These are phyloP conservation scores for Pterulicium gracile DNA, from an alignment of 1,284 basidiomycete species.

Conservation along the genomic window DNA sequence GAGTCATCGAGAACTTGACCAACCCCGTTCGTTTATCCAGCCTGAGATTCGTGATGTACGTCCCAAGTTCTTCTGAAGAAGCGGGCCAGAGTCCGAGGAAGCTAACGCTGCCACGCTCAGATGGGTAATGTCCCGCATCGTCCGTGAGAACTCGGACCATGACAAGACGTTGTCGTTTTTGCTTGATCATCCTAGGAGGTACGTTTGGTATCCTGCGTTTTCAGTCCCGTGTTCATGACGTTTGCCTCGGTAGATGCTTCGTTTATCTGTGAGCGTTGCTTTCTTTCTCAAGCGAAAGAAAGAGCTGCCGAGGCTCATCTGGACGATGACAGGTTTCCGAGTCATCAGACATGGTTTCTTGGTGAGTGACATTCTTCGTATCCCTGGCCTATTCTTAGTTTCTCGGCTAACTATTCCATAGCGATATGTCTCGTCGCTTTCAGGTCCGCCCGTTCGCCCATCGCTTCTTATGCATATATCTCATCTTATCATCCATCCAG, in stretches of 20 bases:
- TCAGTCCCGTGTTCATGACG: background rate
- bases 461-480: constrained; percentile 16
- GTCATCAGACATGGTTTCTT: constrained; percentile 78
- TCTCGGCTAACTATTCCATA: background rate
- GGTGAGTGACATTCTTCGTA: background rate
- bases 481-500: constrained; percentile 16
- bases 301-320: background rate
- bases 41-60: constrained; percentile 29
- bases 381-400: background rate
- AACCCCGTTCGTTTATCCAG: constrained; percentile 13
- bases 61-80: too few relatives aligned
- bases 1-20: background rate
- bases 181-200: constrained; percentile 70
- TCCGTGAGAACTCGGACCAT: constrained; percentile 32
- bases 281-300: too few relatives aligned
- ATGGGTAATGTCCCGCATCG: constrained; percentile 38
- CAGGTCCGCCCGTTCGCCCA: constrained; percentile 32
- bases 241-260: constrained; percentile 44
- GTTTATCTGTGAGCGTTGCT: constrained; percentile 63
- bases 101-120: too few relatives aligned
- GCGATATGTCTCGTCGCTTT: constrained; percentile 34
- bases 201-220: constrained; percentile 3
- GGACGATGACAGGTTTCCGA: constrained; percentile 44
- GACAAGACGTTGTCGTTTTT: constrained; percentile 66
- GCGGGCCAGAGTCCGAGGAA: too few relatives aligned